These are phyloP conservation scores for Rhynchospora tenuis DNA, from an alignment of 176 grass and related monocot genomes.

Conservation along the genomic window DNA sequence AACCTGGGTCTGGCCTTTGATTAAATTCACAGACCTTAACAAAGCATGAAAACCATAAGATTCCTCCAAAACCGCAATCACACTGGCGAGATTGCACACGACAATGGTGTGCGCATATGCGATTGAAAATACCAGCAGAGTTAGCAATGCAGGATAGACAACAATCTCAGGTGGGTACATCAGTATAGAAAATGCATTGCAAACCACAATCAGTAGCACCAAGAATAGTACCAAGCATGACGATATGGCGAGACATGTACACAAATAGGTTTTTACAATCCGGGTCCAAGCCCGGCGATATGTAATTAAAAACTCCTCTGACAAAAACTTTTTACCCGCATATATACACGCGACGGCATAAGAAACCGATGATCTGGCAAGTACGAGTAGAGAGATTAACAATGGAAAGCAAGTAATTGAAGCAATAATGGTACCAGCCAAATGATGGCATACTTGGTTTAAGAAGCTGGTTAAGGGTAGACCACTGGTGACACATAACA, in stretches of 20 bases:
- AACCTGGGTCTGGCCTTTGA: conserved; percentile 76
- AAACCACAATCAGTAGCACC: conserved; percentile 56
- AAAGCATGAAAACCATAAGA: conserved; percentile 45
- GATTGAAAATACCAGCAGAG: conserved; percentile 65
- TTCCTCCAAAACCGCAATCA: conserved; percentile 85
- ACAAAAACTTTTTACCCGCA: conserved; percentile 44
- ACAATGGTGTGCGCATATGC: conserved; percentile 75
- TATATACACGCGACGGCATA: conserved; percentile 74
- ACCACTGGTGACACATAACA: conserved; percentile 39
- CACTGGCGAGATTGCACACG: conserved; percentile 70
- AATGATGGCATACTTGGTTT: conserved; percentile 63
- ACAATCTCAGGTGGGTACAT: conserved; percentile 74
- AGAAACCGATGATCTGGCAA: conserved; percentile 48
- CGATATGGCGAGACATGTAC: conserved; percentile 42
- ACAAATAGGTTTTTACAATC: conserved; percentile 58
- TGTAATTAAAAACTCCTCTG: conserved; percentile 37
- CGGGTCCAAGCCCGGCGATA: conserved; percentile 60
- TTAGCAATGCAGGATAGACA: conserved; percentile 68
- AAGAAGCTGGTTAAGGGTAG: conserved; percentile 65
- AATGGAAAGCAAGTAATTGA: conserved; percentile 53
- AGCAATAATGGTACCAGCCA: conserved; percentile 62
- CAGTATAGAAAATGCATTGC: conserved; percentile 53
- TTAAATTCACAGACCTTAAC: conserved; percentile 53
- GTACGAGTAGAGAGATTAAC: conserved; percentile 63
- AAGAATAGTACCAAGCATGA: conserved; percentile 53